Evolutionary conservation across 805 yeast genomes (phyloP).

Genomic region (Tetrapisispora arboricola): DNA sequence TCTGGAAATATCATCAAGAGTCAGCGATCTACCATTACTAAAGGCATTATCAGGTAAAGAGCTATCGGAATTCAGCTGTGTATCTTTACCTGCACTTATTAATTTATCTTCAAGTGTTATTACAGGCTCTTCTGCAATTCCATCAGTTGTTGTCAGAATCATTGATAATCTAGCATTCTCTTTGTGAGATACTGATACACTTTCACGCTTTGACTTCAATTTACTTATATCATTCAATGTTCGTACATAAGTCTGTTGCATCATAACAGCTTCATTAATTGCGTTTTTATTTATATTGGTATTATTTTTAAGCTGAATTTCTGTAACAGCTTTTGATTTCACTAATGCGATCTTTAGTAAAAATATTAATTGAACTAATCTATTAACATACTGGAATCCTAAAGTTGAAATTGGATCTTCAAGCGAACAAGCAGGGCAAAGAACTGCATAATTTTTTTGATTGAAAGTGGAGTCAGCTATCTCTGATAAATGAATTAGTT

Average conservation of each 20-base stretch:
- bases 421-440: slow-evolving; percentile 56
- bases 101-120: slow-evolving; percentile 4
- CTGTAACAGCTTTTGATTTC: slow-evolving; percentile 57
- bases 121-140: slow-evolving; percentile 12
- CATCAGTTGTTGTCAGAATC: slow-evolving; percentile 43
- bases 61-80: slow-evolving; percentile 28
- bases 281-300: slow-evolving; percentile 9
- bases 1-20: slow-evolving; percentile 92
- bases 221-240: slow-evolving; percentile 70
- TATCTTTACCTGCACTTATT: slow-evolving; percentile 17
- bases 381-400: slow-evolving; percentile 56
- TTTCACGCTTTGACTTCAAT: slow-evolving; percentile 62
- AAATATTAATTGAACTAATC: slow-evolving; percentile 63
- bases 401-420: slow-evolving; percentile 38
- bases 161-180: slow-evolving; percentile 57
- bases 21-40: slow-evolving; percentile 72
- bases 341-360: slow-evolving; percentile 76
- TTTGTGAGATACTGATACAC: slow-evolving; percentile 39
- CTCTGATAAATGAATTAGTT: slow-evolving; percentile 29
- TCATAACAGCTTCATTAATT: slow-evolving; percentile 8
- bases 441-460: slow-evolving; percentile 28
- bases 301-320: slow-evolving; percentile 22
- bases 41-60: slow-evolving; percentile 45
- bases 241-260: slow-evolving; percentile 48
- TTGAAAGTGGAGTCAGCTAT: slow-evolving; percentile 42